Evolutionary conservation across 352 stramenopile species (phyloP).

Genomic region (Elongisporangium undulatum): DNA sequence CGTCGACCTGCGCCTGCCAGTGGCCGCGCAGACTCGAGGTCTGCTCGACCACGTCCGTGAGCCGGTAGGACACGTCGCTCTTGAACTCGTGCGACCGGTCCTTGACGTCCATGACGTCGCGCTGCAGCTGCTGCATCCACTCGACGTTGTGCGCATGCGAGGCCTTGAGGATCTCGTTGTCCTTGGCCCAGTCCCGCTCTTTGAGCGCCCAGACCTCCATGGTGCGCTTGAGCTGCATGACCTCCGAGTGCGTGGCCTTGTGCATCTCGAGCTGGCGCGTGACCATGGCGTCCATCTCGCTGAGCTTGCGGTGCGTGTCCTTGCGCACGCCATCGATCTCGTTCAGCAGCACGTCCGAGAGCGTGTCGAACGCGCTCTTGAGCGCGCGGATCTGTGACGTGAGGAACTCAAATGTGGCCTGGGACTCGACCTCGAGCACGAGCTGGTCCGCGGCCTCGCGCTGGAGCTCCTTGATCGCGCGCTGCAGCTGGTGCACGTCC

Average conservation of each 20-base stretch:
- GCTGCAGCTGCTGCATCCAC: constrained; percentile 85
- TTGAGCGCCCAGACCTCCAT: constrained; percentile 80
- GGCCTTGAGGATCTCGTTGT: constrained; percentile 82
- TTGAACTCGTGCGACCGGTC: constrained; percentile 68
- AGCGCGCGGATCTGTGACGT: constrained; percentile 72
- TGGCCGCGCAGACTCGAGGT: constrained; percentile 57
- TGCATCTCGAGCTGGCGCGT: constrained; percentile 52
- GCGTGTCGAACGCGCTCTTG: constrained; percentile 70
- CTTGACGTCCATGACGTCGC: constrained; percentile 77
- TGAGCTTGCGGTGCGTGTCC: constrained; percentile 55
- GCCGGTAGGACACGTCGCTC: constrained; percentile 41
- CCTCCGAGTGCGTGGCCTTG: constrained; percentile 55
- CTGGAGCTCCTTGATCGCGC: constrained; percentile 72
- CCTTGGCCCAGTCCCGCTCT: constrained; percentile 82
- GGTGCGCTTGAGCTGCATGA: constrained; percentile 69
- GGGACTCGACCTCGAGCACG: constrained; percentile 70
- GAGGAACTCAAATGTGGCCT: constrained; percentile 81
- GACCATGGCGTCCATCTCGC: constrained; percentile 56
- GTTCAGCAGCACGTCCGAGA: constrained; percentile 74
- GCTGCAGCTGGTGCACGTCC: constrained; percentile 78
- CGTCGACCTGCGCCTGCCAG: constrained; percentile 70
- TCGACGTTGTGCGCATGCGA: constrained; percentile 81
- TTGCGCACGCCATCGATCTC: constrained; percentile 69
- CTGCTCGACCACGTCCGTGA: constrained; percentile 59
- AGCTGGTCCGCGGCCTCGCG: constrained; percentile 70